Evolutionary conservation across 176 grass and related monocot species (phyloP).

Genomic region (Miscanthus lutarioriparius): DNA sequence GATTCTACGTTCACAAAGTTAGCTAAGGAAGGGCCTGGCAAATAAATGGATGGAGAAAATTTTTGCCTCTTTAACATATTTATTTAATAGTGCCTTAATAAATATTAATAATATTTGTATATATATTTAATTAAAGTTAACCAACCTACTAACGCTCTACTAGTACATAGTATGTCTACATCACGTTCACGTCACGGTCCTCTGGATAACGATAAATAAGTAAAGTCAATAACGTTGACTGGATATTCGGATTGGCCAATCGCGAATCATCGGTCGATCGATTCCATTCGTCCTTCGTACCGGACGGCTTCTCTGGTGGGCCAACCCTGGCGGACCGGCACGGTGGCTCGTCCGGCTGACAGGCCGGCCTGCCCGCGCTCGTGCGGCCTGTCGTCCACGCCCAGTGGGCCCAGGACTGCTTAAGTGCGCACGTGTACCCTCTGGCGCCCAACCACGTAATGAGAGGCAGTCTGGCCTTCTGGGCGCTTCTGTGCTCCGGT

Average conservation of each 20-base stretch:
- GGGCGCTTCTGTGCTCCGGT: slow-evolving; percentile 18
- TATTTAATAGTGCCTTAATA: too few relatives aligned
- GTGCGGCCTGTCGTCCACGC: neutral
- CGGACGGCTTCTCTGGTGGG: neutral
- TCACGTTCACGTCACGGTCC: neutral
- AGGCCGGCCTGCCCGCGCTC: neutral
- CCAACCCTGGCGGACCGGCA: neutral
- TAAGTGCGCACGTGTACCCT: neutral
- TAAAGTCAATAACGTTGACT: neutral
- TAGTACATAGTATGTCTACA: too few relatives aligned
- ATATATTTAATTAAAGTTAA: too few relatives aligned
- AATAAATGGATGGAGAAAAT: too few relatives aligned
- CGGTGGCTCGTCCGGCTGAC: neutral
- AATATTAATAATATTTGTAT: too few relatives aligned
- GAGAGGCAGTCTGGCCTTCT: neutral
- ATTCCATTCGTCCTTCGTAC: neutral
- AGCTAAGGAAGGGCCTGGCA: too few relatives aligned
- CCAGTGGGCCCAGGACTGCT: neutral
- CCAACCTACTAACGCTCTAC: too few relatives aligned
- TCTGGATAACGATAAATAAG: neutral
- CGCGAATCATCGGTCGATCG: neutral
- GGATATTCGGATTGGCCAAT: neutral
- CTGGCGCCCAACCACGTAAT: neutral
- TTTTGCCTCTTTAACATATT: too few relatives aligned
- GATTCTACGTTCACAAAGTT: too few relatives aligned